Conservation (phyloP, 768 basidiomycete genomes). For the Rhodotorula babjevae region DNA sequence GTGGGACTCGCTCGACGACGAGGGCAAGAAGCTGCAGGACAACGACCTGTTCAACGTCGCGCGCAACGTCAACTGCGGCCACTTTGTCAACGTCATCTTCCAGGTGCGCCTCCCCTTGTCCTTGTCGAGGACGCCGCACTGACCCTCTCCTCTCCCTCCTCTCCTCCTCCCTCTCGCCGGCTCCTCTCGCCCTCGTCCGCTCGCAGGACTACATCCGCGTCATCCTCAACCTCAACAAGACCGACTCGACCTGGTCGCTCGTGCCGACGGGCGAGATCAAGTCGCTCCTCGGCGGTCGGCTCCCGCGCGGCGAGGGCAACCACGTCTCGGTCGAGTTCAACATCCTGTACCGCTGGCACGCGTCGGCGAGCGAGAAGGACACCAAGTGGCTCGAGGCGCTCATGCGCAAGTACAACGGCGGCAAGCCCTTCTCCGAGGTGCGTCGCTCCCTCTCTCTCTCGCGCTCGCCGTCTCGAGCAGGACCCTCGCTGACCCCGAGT, state of each 20-base stretch:
- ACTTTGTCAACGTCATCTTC: constrained; percentile 33
- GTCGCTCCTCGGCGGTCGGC: neutral
- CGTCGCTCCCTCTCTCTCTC: neutral
- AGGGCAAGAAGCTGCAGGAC: constrained; percentile 26
- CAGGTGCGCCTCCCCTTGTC: neutral
- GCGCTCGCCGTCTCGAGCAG: neutral
- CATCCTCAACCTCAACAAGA: constrained; percentile 33
- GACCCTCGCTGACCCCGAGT: too few relatives aligned
- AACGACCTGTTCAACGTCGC: constrained; percentile 36
- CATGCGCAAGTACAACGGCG: constrained; percentile 47
- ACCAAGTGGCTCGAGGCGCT: constrained; percentile 49
- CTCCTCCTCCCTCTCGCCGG: too few relatives aligned
- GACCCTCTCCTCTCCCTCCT: neutral
- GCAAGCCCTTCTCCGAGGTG: constrained; percentile 16
- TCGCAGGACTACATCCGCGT: constrained; percentile 28
- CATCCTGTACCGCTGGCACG: constrained; percentile 44
- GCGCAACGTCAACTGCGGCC: constrained; percentile 21
- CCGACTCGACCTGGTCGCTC: constrained; percentile 29
- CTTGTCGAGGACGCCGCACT: neutral
- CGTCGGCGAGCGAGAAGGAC: constrained; percentile 45
- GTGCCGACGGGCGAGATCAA: constrained; percentile 33
- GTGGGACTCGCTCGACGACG: constrained; percentile 14
- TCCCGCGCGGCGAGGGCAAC: constrained; percentile 31
- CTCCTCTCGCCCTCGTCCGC: neutral
- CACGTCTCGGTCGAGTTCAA: constrained; percentile 31